Conservation (phyloP, 768 basidiomycete species). For the Coprinopsis marcescibilis region DNA sequence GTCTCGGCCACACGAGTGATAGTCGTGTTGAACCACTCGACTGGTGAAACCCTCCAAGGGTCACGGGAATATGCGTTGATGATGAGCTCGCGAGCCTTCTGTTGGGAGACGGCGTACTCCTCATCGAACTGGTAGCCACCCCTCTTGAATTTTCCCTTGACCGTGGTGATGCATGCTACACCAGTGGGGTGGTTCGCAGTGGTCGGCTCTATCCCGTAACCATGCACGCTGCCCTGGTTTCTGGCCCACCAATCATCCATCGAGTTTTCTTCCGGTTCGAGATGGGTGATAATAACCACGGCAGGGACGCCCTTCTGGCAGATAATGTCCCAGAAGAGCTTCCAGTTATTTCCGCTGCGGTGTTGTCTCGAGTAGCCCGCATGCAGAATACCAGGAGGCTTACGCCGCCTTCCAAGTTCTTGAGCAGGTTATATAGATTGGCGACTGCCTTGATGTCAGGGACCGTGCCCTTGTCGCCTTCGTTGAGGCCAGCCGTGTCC, state of each 20-base stretch:
- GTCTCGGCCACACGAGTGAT: not conserved
- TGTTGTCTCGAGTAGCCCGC: slow-evolving; percentile 30
- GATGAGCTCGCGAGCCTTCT: slow-evolving; percentile 2
- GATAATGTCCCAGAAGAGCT: slow-evolving; percentile 31
- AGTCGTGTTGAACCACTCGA: slow-evolving; percentile 6
- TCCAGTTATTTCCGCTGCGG: slow-evolving; percentile 32
- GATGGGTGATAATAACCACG: slow-evolving; percentile 31
- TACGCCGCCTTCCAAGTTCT: slow-evolving; percentile 28
- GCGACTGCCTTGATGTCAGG: slow-evolving; percentile 17
- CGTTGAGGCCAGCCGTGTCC: slow-evolving; percentile 32
- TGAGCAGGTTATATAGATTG: slow-evolving; percentile 25
- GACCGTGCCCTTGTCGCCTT: slow-evolving; percentile 11
- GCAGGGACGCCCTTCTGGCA: slow-evolving; percentile 33
- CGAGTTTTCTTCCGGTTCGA: slow-evolving; percentile 27
- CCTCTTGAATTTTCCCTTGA: slow-evolving; percentile 20
- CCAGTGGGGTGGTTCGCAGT: slow-evolving; percentile 10
- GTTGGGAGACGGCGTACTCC: slow-evolving; percentile 10
- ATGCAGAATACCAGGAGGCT: slow-evolving; percentile 36
- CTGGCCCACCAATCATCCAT: slow-evolving; percentile 26
- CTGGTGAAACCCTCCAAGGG: slow-evolving; percentile 6
- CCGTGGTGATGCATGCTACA: slow-evolving; percentile 35
- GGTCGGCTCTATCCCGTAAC: slow-evolving; percentile 21
- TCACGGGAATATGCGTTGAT: not conserved
- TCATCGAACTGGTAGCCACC: slow-evolving; percentile 6
- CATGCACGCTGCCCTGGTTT: slow-evolving; percentile 23